Base-by-base conservation (phyloP, 306 rosid species). In the Dicorynia guianensis region DNA sequence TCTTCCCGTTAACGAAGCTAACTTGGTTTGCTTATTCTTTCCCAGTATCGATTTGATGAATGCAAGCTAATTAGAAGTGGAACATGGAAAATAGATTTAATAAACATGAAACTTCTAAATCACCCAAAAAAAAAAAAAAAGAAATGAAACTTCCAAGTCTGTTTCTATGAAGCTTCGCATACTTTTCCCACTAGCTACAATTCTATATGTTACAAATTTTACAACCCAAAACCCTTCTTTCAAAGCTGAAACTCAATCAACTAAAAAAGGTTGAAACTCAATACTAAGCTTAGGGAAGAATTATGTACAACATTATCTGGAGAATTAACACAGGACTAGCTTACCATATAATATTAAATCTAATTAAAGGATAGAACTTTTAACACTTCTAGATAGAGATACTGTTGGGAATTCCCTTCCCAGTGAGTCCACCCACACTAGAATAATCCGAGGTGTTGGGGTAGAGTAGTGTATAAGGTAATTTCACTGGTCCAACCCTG, bases 351-450 rank as follows among this genome's bases (percentile, higher is more conserved):
- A 8, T 40, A 40, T 40, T 49, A 2, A 4, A 40, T 50, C 60
- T 20, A 52, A 53, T 36, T 10, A 67, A 68, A 25, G 6, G 6
- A 57, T 6, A 30, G 36, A 71, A 4, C 0, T 25, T 25, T 4
- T 13, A 25, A 49, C 1, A 47, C 36, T 20, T 62, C 79, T 71
- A 95, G 34, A 96, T 96, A 1, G 99, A 96, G 71, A 92, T 34
- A 55, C 98, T 92, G 35, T 92, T 92, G 38, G 99, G 98, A n/a
- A 96, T 90, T 39, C 99, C 99, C 83, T 88, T 96, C 5, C 96
- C 99, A 25, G 90, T 84, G 80, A 96, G 96, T 48, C 97, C 99
- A 20, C 93, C 93, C 62, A 78, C 84, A 83, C 71, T 79, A 3
- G 90, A 81, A 69, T 39, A 40, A 63, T 89, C 95, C 0, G 98